phyloP scores from a whole-genome alignment of 768 basidiomycete species.

The Guyanaporus albipodus region DNA sequence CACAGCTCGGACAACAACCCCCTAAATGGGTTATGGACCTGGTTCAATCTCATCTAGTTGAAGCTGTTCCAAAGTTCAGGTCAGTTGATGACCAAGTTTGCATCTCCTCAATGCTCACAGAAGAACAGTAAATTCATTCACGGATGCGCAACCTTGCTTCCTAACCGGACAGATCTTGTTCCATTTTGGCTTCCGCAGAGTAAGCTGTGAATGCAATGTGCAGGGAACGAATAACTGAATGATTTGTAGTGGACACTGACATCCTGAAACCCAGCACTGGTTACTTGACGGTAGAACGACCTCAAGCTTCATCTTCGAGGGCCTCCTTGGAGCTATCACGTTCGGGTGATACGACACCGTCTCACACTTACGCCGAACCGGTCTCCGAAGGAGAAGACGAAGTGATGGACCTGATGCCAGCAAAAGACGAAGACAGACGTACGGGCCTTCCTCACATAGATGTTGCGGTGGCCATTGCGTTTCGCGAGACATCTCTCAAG shows the following conservation, averaged over 20 bases:
- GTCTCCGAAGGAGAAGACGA: conserved; percentile 94
- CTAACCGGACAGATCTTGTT: conserved; percentile 89
- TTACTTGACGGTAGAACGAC: conserved; percentile 74
- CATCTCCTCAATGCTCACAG: conserved; percentile 3
- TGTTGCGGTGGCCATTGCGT: conserved; percentile 81
- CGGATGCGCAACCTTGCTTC: conserved; percentile 90
- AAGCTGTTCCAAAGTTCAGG: conserved; percentile 98
- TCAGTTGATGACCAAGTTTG: conserved; percentile 26
- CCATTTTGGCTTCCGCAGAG: conserved; percentile 99
- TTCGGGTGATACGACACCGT: conserved; percentile 42
- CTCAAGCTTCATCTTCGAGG: conserved; percentile 45
- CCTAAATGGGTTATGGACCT: conserved; percentile 95
- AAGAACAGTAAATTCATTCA: conserved; percentile 83
- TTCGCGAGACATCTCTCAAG: conserved; percentile 77
- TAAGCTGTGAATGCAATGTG: conserved; percentile 30
- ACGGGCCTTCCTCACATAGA: conserved; percentile 71
- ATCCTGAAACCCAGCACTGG: conserved; percentile 91
- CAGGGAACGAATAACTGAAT: not conserved
- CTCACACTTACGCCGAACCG: conserved; percentile 72
- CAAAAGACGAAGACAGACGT: conserved; percentile 77
- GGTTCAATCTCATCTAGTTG: conserved; percentile 93
- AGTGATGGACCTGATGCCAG: conserved; percentile 58
- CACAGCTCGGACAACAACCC: conserved; percentile 92
- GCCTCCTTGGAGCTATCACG: conserved; percentile 39
- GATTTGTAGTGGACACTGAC: conserved; percentile 77